Conservation (phyloP, 768 basidiomycete species). For the Sutorius australiensis region DNA sequence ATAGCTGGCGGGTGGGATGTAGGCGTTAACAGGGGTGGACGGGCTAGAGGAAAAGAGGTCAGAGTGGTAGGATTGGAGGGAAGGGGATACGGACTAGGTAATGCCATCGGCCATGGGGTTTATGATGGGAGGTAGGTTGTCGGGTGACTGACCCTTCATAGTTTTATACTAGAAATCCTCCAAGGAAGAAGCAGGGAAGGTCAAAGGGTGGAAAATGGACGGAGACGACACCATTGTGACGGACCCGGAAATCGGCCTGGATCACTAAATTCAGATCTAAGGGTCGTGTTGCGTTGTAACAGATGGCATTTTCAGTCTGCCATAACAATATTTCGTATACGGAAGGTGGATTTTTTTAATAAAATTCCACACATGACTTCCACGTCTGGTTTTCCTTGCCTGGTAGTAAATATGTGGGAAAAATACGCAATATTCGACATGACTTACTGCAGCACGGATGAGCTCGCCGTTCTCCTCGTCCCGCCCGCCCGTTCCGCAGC, state of each 20-base stretch:
- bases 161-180: conserved; percentile 44
- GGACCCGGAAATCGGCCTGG: conserved; percentile 42
- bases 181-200: conserved; percentile 32
- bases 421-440: conserved; percentile 7
- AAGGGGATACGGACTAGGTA: conserved; percentile 46
- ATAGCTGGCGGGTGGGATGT: conserved; percentile 41
- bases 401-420: conserved; percentile 22
- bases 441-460: conserved; percentile 4
- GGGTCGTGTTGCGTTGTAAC: conserved; percentile 58
- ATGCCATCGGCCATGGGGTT: conserved; percentile 49
- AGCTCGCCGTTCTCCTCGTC: background rate
- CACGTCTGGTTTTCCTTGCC: conserved; percentile 25
- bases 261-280: conserved; percentile 70
- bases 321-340: conserved; percentile 39
- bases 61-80: conserved; percentile 9
- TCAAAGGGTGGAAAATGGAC: conserved; percentile 39
- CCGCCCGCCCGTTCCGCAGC: background rate
- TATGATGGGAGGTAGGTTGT: conserved; percentile 36
- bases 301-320: conserved; percentile 39
- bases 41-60: conserved; percentile 29
- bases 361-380: conserved; percentile 30
- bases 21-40: conserved; percentile 35
- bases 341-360: conserved; percentile 46
- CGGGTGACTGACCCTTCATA: conserved; percentile 40
- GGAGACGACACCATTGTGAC: conserved; percentile 38